phyloP scores from a whole-genome alignment of 129 eudicot species.

The Flaveria linearis region DNA sequence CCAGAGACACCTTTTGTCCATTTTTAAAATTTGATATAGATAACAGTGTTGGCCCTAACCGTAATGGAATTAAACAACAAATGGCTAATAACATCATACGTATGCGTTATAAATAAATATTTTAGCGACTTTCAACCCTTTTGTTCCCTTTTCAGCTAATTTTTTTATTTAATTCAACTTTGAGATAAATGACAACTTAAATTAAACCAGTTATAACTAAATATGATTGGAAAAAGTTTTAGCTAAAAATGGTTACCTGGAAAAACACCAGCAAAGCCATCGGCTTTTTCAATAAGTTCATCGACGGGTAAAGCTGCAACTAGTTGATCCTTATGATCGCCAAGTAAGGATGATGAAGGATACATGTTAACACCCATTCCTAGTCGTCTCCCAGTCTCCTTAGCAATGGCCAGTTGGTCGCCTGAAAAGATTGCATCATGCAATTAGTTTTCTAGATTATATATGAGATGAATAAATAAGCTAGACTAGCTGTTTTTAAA shows the following conservation, averaged over 20 bases:
- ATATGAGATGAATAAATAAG: slow-evolving; percentile 3
- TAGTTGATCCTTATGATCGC: slow-evolving; percentile 39
- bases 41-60: not conserved
- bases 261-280: slow-evolving; percentile 54
- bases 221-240: not conserved
- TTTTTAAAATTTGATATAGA: not conserved
- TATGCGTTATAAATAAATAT: not conserved
- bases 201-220: not conserved
- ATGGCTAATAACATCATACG: not conserved
- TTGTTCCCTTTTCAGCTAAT: not conserved
- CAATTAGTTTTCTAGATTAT: not conserved
- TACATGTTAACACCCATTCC: slow-evolving; percentile 61
- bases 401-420: slow-evolving; percentile 59
- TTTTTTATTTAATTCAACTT: not conserved
- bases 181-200: not conserved
- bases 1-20: not conserved
- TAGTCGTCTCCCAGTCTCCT: slow-evolving; percentile 55
- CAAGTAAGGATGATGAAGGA: slow-evolving; percentile 50
- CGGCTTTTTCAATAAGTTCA: slow-evolving; percentile 51
- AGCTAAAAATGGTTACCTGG: slow-evolving; percentile 34
- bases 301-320: slow-evolving; percentile 45
- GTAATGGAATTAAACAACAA: not conserved
- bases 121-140: not conserved
- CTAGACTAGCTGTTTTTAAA: not conserved
- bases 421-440: slow-evolving; percentile 18